phyloP scores from a whole-genome alignment of 225 moss, liverwort and hornwort species.

The Thuidium tamariscinum region DNA sequence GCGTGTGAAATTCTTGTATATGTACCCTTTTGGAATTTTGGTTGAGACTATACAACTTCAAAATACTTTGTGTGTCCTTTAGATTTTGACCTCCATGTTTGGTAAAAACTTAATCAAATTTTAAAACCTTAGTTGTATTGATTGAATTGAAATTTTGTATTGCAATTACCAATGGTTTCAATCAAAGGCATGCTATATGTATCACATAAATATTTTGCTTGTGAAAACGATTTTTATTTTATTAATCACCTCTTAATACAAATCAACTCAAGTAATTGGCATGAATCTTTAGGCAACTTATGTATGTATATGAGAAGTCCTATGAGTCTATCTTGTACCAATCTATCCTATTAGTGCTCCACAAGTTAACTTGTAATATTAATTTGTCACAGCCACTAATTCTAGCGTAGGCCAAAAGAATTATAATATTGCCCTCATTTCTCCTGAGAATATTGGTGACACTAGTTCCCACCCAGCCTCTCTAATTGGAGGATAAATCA shows the following conservation, averaged over 20 bases:
- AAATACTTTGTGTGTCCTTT: not conserved
- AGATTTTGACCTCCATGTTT: not conserved
- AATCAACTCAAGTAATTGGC: not conserved
- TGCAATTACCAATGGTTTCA: too few relatives aligned
- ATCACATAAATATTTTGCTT: not conserved
- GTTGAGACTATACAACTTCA: not conserved
- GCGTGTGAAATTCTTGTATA: too few relatives aligned
- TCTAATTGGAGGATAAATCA: not conserved
- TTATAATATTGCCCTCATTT: not conserved
- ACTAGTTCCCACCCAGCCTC: not conserved
- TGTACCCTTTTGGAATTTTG: not conserved
- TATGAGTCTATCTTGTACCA: rapidly evolving
- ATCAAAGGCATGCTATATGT: too few relatives aligned
- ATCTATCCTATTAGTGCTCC: not conserved
- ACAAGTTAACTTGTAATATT: not conserved
- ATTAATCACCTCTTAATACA: not conserved
- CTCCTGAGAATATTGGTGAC: not conserved
- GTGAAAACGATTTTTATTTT: not conserved
- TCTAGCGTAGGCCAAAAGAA: not conserved
- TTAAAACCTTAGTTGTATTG: not conserved
- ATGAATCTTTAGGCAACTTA: too few relatives aligned
- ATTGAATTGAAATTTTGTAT: not conserved
- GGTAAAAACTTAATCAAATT: not conserved
- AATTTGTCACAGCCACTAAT: not conserved
- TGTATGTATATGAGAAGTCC: too few relatives aligned